Evolutionary conservation across 1,284 basidiomycete genomes (phyloP), one percentile per base, ranked within the genome.

Genomic region (Cryptococcus amylolentus): DNA sequence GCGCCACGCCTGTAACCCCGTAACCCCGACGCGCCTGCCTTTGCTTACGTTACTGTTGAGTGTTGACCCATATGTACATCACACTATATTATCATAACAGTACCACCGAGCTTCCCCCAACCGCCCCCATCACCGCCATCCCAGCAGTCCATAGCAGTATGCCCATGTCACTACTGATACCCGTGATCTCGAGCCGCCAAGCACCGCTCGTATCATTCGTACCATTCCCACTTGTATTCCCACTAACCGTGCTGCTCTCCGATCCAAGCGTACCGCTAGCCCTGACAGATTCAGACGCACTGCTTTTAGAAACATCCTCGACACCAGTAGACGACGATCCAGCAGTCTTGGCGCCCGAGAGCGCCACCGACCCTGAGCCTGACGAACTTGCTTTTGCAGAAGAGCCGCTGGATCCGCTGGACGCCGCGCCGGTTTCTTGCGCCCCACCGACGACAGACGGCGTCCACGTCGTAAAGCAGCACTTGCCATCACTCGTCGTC

Each of bases 391-490:
- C 16, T 20, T 42, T 23, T 23, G 23, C 1, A 7, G 20, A 20
- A 16, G 7, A 10, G 16, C 40, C 38, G 38, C 35, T 4, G 8
- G 4, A 3, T 1, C 44, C 46, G 14, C 44, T 40, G 2, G 31
- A 35, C 5, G 9, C 43, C 12, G 58, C 41, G 10, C 49, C 28
- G 7, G 49, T 58, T 6, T 40, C n/a, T 16, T 35, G 27, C 10
- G 44, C 56, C 26, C 61, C 61, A 20, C 65, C 62, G 14, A 67
- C 49, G 12, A 68, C 52, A 8, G 60, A 55, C 4, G 67, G 64
- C 31, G 67, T 69, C 62, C 63, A 71, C 23, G 68, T 71, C 1
- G 70, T 71, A 38, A 56, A 67, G 54, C 70, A 71, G 47, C 70
- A 71, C 55, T 70, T 63, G 28, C 64, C 68, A 42, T 60, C 47